phyloP scores from a whole-genome alignment of 495 filamentous ascomycete species.

The Geoglossum glabrum region DNA sequence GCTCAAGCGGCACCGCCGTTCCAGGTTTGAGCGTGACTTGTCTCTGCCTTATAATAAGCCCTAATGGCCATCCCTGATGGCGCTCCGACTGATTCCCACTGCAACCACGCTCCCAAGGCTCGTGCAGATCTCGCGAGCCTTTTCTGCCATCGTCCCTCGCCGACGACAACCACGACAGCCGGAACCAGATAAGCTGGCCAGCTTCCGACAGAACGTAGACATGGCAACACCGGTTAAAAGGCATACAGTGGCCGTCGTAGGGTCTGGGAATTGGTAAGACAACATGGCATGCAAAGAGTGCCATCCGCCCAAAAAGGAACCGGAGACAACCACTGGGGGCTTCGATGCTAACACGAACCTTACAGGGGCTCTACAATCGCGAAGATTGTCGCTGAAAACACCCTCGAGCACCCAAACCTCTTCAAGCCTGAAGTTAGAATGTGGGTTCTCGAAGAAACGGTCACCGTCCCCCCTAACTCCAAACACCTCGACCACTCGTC shows the following conservation, averaged over 20 bases:
- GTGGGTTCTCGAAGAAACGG: slow-evolving; percentile 20
- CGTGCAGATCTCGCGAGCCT: slow-evolving; percentile 8
- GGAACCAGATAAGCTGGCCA: background rate
- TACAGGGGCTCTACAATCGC: slow-evolving; percentile 82
- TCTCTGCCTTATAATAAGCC: too few relatives aligned
- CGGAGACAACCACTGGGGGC: too few relatives aligned
- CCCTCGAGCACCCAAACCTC: slow-evolving; percentile 47
- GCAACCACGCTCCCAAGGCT: slow-evolving; percentile 9
- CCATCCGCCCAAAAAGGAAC: too few relatives aligned
- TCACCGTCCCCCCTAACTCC: slow-evolving; percentile 12
- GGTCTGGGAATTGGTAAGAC: slow-evolving; percentile 84
- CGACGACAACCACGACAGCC: background rate
- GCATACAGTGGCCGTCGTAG: slow-evolving; percentile 87
- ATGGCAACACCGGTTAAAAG: slow-evolving; percentile 17
- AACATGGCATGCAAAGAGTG: too few relatives aligned
- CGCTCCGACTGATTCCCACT: too few relatives aligned
- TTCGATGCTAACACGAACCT: background rate
- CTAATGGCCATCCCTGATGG: background rate
- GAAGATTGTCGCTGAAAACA: slow-evolving; percentile 92
- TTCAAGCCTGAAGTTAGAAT: slow-evolving; percentile 87
- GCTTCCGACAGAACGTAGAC: background rate
- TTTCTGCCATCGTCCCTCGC: background rate
- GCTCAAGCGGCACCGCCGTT: too few relatives aligned
- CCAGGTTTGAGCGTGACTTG: too few relatives aligned
- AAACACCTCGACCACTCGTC: slow-evolving; percentile 27